phyloP scores from a whole-genome alignment of 2,329 filamentous ascomycete genomes.

The Aspergillus novoparasiticus region DNA sequence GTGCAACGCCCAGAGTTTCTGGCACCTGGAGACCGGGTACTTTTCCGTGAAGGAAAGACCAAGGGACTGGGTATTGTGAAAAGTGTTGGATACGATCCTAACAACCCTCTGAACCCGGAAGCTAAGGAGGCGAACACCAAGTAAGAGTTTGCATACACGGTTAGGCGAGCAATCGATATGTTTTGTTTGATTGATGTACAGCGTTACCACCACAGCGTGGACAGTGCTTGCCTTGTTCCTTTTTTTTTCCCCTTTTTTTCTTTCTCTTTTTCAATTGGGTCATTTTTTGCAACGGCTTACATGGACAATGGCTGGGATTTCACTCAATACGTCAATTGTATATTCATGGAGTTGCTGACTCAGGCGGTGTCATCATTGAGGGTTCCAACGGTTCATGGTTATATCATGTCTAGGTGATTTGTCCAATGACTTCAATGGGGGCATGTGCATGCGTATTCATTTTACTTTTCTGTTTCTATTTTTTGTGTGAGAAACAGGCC shows the following conservation, averaged over 20 bases:
- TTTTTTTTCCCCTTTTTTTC: slow-evolving; percentile 1
- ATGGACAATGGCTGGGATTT: not conserved
- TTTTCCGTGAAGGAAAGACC: slow-evolving; percentile 92
- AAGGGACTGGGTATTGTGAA: slow-evolving; percentile 97
- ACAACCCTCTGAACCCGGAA: slow-evolving; percentile 50
- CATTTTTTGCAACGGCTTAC: not conserved
- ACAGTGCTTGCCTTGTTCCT: not conserved
- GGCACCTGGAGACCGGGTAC: slow-evolving; percentile 79
- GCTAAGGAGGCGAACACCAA: slow-evolving; percentile 26
- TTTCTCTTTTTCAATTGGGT: not conserved
- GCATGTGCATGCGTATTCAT: not conserved
- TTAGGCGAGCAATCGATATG: slow-evolving; percentile 2
- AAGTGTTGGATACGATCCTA: slow-evolving; percentile 80
- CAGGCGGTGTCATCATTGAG: not conserved
- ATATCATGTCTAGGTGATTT: not conserved
- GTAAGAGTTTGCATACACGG: not conserved
- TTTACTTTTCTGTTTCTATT: not conserved
- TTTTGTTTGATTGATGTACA: slow-evolving; percentile 1
- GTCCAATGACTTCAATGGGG: not conserved
- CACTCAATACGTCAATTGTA: not conserved
- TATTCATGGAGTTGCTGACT: not conserved
- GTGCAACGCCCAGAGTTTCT: slow-evolving; percentile 93
- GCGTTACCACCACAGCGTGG: not conserved
- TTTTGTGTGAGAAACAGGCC: not conserved
- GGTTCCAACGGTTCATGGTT: not conserved